Percentiles rank a stretch among this genome's conserved stretches.
These are phyloP conservation scores for Neofusicoccum umdonicola DNA, from an alignment of 2,329 filamentous ascomycete species.

Conservation along the genomic window DNA sequence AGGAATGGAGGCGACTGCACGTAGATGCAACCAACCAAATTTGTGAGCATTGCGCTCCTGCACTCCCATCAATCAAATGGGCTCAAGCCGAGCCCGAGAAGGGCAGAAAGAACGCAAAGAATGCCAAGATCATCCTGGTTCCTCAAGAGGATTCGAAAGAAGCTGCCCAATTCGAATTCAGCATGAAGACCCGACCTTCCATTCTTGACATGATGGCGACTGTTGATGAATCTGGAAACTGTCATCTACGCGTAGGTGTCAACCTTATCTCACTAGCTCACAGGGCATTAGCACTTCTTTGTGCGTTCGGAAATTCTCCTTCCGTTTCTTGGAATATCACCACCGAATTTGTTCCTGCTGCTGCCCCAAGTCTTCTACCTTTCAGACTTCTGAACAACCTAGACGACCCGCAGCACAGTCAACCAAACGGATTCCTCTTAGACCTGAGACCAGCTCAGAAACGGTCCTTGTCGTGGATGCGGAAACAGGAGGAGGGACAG, in stretches of 20 bases:
- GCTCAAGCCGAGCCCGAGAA: constrained; percentile 19
- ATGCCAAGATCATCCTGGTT: background rate
- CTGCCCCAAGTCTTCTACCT: constrained; percentile 32
- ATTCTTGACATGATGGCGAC: constrained; percentile 24
- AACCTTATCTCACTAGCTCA: constrained; percentile 46
- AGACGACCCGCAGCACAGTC: constrained; percentile 24
- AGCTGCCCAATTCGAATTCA: constrained; percentile 51
- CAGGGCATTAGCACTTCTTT: constrained; percentile 33
- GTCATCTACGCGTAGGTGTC: constrained; percentile 42
- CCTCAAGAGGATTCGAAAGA: constrained; percentile 40
- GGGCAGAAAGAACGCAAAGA: background rate
- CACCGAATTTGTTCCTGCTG: constrained; percentile 38
- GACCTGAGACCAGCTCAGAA: constrained; percentile 45
- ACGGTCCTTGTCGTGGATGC: constrained; percentile 60
- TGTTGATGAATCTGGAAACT: constrained; percentile 16
- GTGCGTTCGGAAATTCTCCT: constrained; percentile 4
- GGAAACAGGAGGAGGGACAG: constrained; percentile 46
- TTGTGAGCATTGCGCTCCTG: constrained; percentile 29
- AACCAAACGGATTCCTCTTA: constrained; percentile 24
- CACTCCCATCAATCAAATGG: constrained; percentile 28
- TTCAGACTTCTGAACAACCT: constrained; percentile 48
- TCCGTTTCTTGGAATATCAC: constrained; percentile 47
- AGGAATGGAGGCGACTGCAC: constrained; percentile 22
- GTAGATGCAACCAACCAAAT: background rate
- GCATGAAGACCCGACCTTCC: constrained; percentile 47